These are phyloP conservation scores for Camellia oleifera DNA, from an alignment of 179 eudicot genomes.

Conservation along the genomic window DNA sequence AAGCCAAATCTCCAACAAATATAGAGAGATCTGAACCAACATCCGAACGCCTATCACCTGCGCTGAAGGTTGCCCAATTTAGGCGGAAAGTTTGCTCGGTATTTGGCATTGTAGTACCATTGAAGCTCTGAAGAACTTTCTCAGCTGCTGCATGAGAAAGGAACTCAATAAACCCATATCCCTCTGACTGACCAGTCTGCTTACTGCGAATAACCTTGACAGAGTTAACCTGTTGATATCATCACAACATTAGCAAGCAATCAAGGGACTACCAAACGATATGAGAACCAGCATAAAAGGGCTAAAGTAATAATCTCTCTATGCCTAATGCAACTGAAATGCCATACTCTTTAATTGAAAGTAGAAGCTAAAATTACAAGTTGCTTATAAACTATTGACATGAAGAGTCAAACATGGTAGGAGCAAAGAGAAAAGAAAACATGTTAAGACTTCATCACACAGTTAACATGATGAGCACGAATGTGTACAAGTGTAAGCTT, in stretches of 20 bases:
- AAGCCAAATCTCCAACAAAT: slow-evolving; percentile 89
- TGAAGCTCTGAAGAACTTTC: slow-evolving; percentile 54
- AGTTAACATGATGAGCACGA: too few relatives aligned
- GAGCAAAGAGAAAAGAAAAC: not conserved
- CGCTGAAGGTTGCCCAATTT: slow-evolving; percentile 85
- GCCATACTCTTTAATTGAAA: not conserved
- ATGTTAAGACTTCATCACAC: not conserved
- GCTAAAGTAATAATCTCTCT: not conserved
- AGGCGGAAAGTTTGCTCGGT: slow-evolving; percentile 72
- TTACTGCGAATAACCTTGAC: slow-evolving; percentile 86
- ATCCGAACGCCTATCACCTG: slow-evolving; percentile 74
- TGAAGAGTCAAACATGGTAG: not conserved
- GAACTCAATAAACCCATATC: slow-evolving; percentile 85
- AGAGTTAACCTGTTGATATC: slow-evolving; percentile 41
- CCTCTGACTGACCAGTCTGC: slow-evolving; percentile 80
- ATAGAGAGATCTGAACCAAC: slow-evolving; percentile 66
- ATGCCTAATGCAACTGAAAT: not conserved
- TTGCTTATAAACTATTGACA: not conserved
- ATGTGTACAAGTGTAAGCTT: too few relatives aligned
- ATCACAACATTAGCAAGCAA: not conserved
- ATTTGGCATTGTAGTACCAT: slow-evolving; percentile 79
- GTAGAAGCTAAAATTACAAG: not conserved
- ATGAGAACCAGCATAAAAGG: not conserved
- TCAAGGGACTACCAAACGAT: not conserved
- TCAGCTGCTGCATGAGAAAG: slow-evolving; percentile 76